A percentile compares a stretch with the other conserved stretches of the same genome.
These are phyloP conservation scores for Trypanosoma theileri DNA, from an alignment of 208 protist genomes.

Conservation along the genomic window DNA sequence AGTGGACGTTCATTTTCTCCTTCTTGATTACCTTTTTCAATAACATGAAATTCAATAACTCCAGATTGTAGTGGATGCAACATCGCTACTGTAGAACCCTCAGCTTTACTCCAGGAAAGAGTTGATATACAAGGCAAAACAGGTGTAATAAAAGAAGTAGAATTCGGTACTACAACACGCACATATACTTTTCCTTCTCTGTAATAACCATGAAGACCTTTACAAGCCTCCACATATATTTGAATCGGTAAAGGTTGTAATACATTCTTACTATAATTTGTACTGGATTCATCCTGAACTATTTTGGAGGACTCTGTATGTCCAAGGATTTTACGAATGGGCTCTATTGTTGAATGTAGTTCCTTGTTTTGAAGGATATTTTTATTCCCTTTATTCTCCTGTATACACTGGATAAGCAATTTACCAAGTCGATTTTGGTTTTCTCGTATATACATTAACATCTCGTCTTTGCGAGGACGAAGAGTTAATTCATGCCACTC, in stretches of 20 bases:
- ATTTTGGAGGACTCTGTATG: conserved; percentile 8
- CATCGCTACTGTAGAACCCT: conserved; percentile 5
- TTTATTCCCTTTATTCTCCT: background rate
- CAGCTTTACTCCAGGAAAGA: conserved; percentile 1
- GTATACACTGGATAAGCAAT: conserved; percentile 25
- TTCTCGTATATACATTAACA: conserved; percentile 21
- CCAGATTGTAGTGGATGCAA: conserved; percentile 17
- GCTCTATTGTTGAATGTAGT: no score
- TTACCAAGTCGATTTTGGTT: conserved; percentile 21
- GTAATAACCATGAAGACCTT: background rate
- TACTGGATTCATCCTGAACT: conserved; percentile 12
- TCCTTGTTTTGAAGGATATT: no score
- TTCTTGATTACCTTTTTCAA: background rate
- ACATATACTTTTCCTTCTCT: conserved; percentile 12
- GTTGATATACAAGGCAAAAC: background rate
- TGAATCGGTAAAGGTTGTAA: conserved; percentile 13
- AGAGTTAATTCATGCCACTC: conserved; percentile 29
- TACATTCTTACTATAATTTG: background rate
- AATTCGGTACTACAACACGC: conserved; percentile 18
- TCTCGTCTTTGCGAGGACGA: conserved; percentile 17
- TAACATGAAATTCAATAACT: conserved; percentile 21
- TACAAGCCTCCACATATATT: conserved; percentile 17
- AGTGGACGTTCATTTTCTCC: background rate
- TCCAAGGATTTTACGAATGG: background rate
- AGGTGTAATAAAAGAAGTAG: background rate